A percentile compares a stretch with the other conserved stretches of the same genome.
These are phyloP conservation scores for Aspergillus hiratsukae DNA, from an alignment of 2,329 filamentous ascomycete species.

Conservation along the genomic window DNA sequence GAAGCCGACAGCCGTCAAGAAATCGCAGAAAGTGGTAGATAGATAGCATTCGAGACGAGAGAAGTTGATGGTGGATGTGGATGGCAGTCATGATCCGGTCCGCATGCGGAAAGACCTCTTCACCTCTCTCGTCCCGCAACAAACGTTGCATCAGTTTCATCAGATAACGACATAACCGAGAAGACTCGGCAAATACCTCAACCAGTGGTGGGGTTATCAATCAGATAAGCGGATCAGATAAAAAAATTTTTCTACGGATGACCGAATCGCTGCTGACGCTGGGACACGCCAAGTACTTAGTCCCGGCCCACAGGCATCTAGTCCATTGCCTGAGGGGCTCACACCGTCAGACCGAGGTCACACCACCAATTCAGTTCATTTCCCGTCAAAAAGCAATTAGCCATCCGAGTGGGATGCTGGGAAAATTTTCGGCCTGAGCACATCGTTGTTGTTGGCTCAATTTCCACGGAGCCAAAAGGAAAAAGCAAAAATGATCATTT, in stretches of 20 bases:
- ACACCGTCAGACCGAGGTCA: no score
- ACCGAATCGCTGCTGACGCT: background rate
- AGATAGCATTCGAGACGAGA: background rate
- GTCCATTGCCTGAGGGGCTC: no score
- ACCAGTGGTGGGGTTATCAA: background rate
- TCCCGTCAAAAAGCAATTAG: no score
- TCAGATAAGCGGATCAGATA: background rate
- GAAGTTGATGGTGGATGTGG: background rate
- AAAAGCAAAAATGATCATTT: no score
- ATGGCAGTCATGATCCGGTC: background rate
- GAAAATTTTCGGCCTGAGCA: no score
- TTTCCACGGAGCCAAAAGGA: no score
- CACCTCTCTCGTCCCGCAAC: background rate
- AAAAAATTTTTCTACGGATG: background rate
- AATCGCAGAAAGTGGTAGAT: background rate
- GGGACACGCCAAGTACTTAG: background rate
- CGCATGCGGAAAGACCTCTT: background rate
- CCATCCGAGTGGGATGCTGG: background rate
- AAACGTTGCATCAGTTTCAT: background rate
- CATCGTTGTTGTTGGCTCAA: no score
- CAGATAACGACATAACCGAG: background rate
- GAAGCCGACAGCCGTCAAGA: background rate
- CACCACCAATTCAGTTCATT: background rate
- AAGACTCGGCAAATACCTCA: background rate
- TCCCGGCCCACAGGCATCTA: no score